phyloP scores from a whole-genome alignment of 805 yeast genomes.

The Lipomyces yamadae region DNA sequence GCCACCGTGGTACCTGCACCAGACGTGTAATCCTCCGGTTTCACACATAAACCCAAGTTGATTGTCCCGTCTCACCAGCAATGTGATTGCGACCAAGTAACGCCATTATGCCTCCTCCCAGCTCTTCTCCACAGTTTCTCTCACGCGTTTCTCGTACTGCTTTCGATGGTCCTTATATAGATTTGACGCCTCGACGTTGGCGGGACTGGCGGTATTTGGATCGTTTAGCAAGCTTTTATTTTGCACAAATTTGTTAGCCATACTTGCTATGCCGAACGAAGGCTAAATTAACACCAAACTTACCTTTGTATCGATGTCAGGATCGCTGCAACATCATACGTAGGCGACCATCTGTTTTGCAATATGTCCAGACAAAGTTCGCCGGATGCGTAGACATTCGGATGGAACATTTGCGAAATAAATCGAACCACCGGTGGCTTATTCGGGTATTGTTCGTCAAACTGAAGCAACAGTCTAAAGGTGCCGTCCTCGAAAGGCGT shows the following conservation, averaged over 20 bases:
- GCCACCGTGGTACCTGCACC: neutral
- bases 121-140: conserved; percentile 91
- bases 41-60: neutral
- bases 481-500: conserved; percentile 99
- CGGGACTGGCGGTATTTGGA: conserved; percentile 95
- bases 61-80: neutral
- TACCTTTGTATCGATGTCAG: conserved; percentile 85
- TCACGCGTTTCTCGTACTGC: conserved; percentile 87
- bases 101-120: conserved; percentile 58
- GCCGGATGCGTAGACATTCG: conserved; percentile 94
- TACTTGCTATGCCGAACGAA: neutral
- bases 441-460: conserved; percentile 96
- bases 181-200: conserved; percentile 97
- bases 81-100: neutral
- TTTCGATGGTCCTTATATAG: conserved; percentile 92
- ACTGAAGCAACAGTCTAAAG: conserved; percentile 79
- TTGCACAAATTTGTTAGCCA: neutral
- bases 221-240: conserved; percentile 76
- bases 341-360: conserved; percentile 98
- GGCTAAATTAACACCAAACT: neutral
- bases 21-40: neutral
- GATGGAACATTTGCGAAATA: conserved; percentile 94
- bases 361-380: conserved; percentile 94
- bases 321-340: conserved; percentile 95
- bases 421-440: conserved; percentile 95